These are phyloP conservation scores for Phytophthora fragariae DNA, from an alignment of 352 stramenopile genomes.

Conservation along the genomic window DNA sequence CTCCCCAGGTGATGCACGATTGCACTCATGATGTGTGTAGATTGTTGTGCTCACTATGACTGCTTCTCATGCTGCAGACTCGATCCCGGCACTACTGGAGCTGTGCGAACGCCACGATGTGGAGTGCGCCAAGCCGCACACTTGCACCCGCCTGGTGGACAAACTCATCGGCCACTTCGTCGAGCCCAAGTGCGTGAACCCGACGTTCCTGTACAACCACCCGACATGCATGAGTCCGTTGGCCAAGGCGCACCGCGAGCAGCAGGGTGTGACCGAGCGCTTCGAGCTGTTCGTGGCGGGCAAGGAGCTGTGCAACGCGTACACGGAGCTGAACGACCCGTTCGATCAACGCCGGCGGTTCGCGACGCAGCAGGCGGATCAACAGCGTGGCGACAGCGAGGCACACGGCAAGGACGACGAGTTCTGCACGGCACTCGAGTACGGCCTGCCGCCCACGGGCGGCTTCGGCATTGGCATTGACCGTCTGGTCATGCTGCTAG, in stretches of 20 bases:
- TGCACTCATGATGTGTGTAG: background rate
- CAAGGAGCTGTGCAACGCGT: conserved; percentile 98
- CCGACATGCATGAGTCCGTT: conserved; percentile 98
- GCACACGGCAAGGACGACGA: conserved; percentile 95
- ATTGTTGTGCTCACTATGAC: conserved; percentile 5
- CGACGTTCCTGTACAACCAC: conserved; percentile 99
- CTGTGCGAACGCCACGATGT: conserved; percentile 91
- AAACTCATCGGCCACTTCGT: conserved; percentile 98
- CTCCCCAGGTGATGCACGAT: conserved; percentile 46
- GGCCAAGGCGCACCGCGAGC: conserved; percentile 93
- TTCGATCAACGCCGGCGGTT: conserved; percentile 97
- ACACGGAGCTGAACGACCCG: conserved; percentile 99
- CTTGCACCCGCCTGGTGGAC: conserved; percentile 96
- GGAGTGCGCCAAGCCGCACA: conserved; percentile 94
- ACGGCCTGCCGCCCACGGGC: conserved; percentile 96
- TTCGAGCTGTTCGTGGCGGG: conserved; percentile 98
- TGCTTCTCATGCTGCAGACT: conserved; percentile 38
- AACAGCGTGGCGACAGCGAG: conserved; percentile 86
- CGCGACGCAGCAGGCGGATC: conserved; percentile 91
- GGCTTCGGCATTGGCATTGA: conserved; percentile 98
- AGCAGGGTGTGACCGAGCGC: conserved; percentile 95
- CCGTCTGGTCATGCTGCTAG: conserved; percentile 98
- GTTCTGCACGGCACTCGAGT: conserved; percentile 98
- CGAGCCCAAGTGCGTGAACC: conserved; percentile 93
- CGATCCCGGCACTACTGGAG: conserved; percentile 77